A percentile compares a stretch with the other conserved stretches of the same genome.
Conservation (phyloP, 345 rosid species). For the Geranium rotundifolium region DNA sequence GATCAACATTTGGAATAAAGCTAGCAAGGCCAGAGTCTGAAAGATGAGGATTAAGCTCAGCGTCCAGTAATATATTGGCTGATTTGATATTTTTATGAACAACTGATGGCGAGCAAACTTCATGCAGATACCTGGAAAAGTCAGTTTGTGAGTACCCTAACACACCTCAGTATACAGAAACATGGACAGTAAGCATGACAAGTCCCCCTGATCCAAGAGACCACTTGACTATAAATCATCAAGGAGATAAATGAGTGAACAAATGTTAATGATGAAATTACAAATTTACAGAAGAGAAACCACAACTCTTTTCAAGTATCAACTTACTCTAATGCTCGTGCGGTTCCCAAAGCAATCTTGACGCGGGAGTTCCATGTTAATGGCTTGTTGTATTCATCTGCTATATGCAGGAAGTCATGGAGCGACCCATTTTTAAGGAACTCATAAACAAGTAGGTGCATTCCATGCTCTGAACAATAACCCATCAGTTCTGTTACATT, state of each 20-base stretch:
- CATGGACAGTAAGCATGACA: too few relatives aligned
- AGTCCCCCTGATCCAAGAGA: too few relatives aligned
- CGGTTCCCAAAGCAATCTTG: slow-evolving; percentile 91
- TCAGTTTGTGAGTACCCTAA: slow-evolving; percentile 11
- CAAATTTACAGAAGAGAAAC: too few relatives aligned
- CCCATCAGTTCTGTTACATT: slow-evolving; percentile 83
- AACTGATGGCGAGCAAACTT: slow-evolving; percentile 83
- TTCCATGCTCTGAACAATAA: slow-evolving; percentile 92
- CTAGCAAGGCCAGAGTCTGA: slow-evolving; percentile 86
- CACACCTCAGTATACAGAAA: too few relatives aligned
- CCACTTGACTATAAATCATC: too few relatives aligned
- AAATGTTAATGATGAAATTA: too few relatives aligned
- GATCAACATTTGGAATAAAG: slow-evolving; percentile 67
- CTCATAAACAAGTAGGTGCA: slow-evolving; percentile 79
- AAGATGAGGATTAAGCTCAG: slow-evolving; percentile 85
- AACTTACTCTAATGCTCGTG: slow-evolving; percentile 91
- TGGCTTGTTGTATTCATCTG: slow-evolving; percentile 75
- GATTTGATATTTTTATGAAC: slow-evolving; percentile 91
- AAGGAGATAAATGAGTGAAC: too few relatives aligned
- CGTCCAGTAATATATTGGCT: slow-evolving; percentile 70
- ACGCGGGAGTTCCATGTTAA: slow-evolving; percentile 91
- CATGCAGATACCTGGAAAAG: slow-evolving; percentile 83
- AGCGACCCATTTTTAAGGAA: slow-evolving; percentile 84
- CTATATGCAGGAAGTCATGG: slow-evolving; percentile 66
- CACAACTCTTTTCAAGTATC: too few relatives aligned